Evolutionary conservation across 192 early-diverging fungal genomes (phyloP), one percentile per base, ranked within the genome.

Genomic region (Chytriomyces hyalinus): DNA sequence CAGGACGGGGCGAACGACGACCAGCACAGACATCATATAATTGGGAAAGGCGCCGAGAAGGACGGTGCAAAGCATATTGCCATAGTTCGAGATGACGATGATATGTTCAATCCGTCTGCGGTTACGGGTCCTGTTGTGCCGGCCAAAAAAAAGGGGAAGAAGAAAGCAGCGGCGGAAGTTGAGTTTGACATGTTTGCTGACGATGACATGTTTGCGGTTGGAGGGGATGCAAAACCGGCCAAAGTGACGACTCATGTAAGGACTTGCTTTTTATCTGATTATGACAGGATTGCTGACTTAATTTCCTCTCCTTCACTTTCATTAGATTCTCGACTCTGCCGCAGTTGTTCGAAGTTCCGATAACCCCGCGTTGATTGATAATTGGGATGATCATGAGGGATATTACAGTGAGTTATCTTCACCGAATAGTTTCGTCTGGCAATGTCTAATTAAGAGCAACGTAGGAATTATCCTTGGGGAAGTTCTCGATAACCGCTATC

Each of bases 351-450:
- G 84, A 17, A 20, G 79, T 17, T 79, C 86, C 8, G 80, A 83
- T 60, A 80, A 86, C 66, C 86, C 86, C 20, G 81, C 85, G 7
- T 80, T 94, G 1, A 84, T 87, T 46, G 97, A 97, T 75, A 97
- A 94, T 73, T 97, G 93, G 93, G 97, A 99, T 81, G 97, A 99
- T 77, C 87, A 90, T 9, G 97, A 99, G 71, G 97, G 97, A 45
- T 99, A 99, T 88, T 99, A 98, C 81, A 90, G 95, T 90, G 88
- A 82, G 92, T 87, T n/a, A 9, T n/a, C 68, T 26, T 76, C 7
- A 36, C 36, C 1, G 36, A 36, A 36, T 36, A 3, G 60, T 11
- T 73, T 76, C 67, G 11, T 11, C 67, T 47, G 1, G 0, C 9
- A 1, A 70, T 10, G 4, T 45, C 26, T 79, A 47, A 49, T n/a